Base-by-base conservation (phyloP, 208 protist species). In the Tritrichomonas musculus region DNA sequence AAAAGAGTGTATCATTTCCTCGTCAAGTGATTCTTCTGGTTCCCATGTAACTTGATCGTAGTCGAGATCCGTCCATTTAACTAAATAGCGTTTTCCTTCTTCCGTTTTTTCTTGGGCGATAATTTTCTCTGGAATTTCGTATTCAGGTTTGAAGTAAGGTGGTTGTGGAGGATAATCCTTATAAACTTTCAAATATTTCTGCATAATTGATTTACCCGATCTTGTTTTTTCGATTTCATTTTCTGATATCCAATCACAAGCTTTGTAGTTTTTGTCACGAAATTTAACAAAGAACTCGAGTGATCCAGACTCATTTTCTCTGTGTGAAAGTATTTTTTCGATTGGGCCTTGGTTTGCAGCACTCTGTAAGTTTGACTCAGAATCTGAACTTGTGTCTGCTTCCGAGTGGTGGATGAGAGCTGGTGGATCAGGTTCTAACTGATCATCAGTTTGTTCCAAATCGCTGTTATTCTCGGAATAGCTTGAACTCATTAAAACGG, bases 51-150 rank as follows among this genome's bases (percentile, higher is more conserved):
- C 64, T 8, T 8, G 11, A n/a, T 69, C 64, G 30, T 69, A 69
- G 30, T 69, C 64, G 11, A 69, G 27, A n/a, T n/a, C 3, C 27
- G 8, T 69, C 64, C 64, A 69, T 69, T 69, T 69, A 69, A 69
- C 64, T 69, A 69, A 69, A 25, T n/a, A 69, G 3, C 5, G 5
- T 17, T 60, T 69, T n/a, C 27, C 11, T 13, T 69, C 64, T 69
- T n/a, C 64, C 25, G 27, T 69, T 69, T 82, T 49, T 25, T 33
- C 47, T 88, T 53, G 17, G 9, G 77, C 27, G 20, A 88, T 88
- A 50, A 88, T 88, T 88, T 47, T 53, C 57, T 88, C 77, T 13
- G 77, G 77, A 22, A 88, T 88, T 57, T 44, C 47, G 22, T 88
- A 88, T n/a, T 53, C 41, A 39, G 1, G 33, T 47, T 53, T 27